phyloP scores from a whole-genome alignment of 306 rosid species.

The Casuarina equisetifolia region DNA sequence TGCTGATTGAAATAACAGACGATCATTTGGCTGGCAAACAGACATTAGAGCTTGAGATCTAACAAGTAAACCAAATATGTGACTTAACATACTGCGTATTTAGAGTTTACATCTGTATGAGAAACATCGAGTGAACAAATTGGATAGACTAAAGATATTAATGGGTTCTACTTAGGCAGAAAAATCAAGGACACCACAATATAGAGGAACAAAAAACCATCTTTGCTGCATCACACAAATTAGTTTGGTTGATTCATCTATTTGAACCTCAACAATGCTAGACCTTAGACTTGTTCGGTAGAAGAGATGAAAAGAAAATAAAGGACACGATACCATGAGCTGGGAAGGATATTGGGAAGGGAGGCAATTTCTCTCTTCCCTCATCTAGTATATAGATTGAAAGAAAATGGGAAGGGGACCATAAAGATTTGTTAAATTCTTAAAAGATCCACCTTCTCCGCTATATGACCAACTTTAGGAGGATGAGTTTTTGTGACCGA shows the following conservation, averaged over 20 bases:
- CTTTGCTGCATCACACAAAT: no score
- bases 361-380: neutral
- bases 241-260: no score
- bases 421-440: neutral
- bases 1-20: neutral
- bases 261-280: no score
- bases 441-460: neutral
- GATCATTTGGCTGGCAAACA: neutral
- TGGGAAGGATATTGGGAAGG: neutral
- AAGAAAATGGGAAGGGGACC: neutral
- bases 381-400: neutral
- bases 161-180: neutral
- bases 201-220: no score
- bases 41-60: neutral
- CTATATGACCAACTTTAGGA: neutral
- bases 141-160: neutral
- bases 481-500: neutral
- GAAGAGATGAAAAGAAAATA: neutral
- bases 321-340: neutral
- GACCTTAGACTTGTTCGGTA: neutral
- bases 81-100: neutral
- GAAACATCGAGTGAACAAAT: neutral
- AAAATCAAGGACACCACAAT: no score
- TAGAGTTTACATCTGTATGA: neutral
- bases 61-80: neutral